These are phyloP conservation scores for Geotrichum europaeum DNA, from an alignment of 1,139 yeast species.

Conservation along the genomic window DNA sequence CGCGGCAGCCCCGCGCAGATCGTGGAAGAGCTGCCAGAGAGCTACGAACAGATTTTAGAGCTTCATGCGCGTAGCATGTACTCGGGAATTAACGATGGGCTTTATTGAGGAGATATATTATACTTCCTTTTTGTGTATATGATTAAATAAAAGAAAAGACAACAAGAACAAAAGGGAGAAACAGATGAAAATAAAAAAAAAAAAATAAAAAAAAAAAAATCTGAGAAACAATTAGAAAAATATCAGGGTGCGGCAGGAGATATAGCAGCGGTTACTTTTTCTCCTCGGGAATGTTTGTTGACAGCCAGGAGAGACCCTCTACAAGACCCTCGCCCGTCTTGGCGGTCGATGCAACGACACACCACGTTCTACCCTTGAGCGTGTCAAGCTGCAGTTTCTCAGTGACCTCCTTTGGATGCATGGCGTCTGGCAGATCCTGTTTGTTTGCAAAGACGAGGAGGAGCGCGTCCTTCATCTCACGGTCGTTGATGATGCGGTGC, in stretches of 20 bases:
- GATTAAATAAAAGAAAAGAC: not conserved
- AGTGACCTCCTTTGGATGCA: slow-evolving; percentile 86
- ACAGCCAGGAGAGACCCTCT: slow-evolving; percentile 84
- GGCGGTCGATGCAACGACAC: slow-evolving; percentile 83
- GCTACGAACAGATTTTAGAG: slow-evolving; percentile 34
- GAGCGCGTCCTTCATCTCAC: slow-evolving; percentile 74
- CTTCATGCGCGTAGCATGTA: slow-evolving; percentile 29
- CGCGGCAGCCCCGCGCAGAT: slow-evolving; percentile 30
- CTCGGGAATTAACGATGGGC: slow-evolving; percentile 35
- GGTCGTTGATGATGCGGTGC: slow-evolving; percentile 67
- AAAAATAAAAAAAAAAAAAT: not conserved
- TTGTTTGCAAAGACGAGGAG: slow-evolving; percentile 84
- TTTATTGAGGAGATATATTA: not conserved
- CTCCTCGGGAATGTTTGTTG: slow-evolving; percentile 52
- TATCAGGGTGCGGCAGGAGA: not conserved
- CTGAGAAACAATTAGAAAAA: not conserved
- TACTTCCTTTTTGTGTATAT: not conserved
- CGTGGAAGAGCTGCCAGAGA: slow-evolving; percentile 33
- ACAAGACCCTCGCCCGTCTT: slow-evolving; percentile 88
- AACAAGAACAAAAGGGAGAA: not conserved
- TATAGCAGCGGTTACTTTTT: slow-evolving; percentile 21
- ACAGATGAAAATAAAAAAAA: not conserved
- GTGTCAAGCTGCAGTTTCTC: slow-evolving; percentile 78
- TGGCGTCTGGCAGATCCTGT: slow-evolving; percentile 83
- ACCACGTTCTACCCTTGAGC: slow-evolving; percentile 85